Percentiles rank a stretch among this genome's conserved stretches.
Conservation (phyloP, 345 rosid species). For the Eucalyptus polybractea region DNA sequence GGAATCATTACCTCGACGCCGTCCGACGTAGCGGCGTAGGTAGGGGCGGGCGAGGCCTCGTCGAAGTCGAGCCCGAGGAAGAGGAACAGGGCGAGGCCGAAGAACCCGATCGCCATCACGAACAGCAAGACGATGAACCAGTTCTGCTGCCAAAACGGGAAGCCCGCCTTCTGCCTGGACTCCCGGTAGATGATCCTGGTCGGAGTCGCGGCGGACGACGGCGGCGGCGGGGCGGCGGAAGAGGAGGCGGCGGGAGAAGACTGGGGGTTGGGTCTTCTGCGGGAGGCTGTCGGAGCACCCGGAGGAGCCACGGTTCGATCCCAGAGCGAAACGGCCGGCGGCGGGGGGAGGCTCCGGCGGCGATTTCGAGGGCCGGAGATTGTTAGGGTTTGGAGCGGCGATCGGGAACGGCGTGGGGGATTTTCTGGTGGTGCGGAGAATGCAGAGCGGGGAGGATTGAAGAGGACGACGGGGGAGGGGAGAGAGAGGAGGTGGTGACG, state of each 20-base stretch:
- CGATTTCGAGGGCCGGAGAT: not conserved
- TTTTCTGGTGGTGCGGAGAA: not conserved
- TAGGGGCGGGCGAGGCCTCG: constrained; percentile 23
- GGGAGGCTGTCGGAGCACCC: constrained; percentile 36
- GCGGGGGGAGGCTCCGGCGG: not conserved
- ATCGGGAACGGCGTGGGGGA: not conserved
- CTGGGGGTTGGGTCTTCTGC: constrained; percentile 33
- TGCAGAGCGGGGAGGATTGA: not conserved
- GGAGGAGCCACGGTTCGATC: constrained; percentile 81
- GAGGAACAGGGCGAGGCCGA: constrained; percentile 57
- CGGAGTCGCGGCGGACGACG: not conserved
- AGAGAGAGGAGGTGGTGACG: not conserved
- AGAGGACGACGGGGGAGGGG: not conserved
- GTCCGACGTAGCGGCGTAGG: constrained; percentile 51
- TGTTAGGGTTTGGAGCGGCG: not conserved
- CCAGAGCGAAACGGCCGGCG: not conserved
- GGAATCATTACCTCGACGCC: constrained; percentile 52
- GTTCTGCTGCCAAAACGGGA: constrained; percentile 68
- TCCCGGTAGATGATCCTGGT: constrained; percentile 12
- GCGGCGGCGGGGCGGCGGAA: not conserved
- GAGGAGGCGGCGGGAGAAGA: constrained; percentile 5
- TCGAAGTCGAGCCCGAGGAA: constrained; percentile 55
- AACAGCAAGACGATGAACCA: constrained; percentile 79
- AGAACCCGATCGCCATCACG: constrained; percentile 57
- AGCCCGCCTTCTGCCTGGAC: constrained; percentile 1